Evolutionary conservation across 129 eudicot genomes (phyloP), one percentile per base, ranked within the genome.

Genomic region (Flaveria brownii): DNA sequence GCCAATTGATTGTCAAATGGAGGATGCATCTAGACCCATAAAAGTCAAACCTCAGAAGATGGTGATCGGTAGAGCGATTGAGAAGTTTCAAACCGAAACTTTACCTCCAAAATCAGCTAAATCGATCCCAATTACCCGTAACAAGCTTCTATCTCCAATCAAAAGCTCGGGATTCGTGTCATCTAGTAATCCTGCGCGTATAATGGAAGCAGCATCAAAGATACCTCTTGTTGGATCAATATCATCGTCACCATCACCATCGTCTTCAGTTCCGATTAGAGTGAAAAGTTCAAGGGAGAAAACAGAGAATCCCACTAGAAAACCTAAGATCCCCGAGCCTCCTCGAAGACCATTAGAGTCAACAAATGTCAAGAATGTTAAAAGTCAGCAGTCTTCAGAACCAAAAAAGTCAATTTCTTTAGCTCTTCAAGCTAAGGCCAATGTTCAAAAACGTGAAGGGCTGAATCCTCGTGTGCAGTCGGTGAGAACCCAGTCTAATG

Each of bases 101-200:
- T 83, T 94, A 74, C 98, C 97, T 30, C 96, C 97, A 22, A 94
- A 78, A 84, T 94, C 96, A 1, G 98, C 98, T 72, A 94, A 87
- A 84, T 87, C 97, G 1, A 87, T 91, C 43, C 94, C 97, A 18
- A 80, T 87, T 33, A 91, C 94, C 22, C 96, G 83, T 51, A 87
- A 94, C 70, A 91, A 87, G 69, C 93, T 89, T 70, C 84, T 91
- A 60, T 94, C 98, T 43, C 98, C 98, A n/a, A 89, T 94, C 42
- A 94, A 89, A 74, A 86, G 85, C 43, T 76, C 89, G 5, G 78
- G 82, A 62, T 91, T 75, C 17, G 65, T 82, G 72, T 87, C 96
- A 1, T 85, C 93, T 14, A 84, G 81, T 54, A 87, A 89, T 77
- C 96, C 86, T n/a, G 86, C 88, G 55, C 85, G 85, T 47, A 86